Conservation (phyloP, 129 eudicot genomes). For the Rutidosis leptorrhynchoides region DNA sequence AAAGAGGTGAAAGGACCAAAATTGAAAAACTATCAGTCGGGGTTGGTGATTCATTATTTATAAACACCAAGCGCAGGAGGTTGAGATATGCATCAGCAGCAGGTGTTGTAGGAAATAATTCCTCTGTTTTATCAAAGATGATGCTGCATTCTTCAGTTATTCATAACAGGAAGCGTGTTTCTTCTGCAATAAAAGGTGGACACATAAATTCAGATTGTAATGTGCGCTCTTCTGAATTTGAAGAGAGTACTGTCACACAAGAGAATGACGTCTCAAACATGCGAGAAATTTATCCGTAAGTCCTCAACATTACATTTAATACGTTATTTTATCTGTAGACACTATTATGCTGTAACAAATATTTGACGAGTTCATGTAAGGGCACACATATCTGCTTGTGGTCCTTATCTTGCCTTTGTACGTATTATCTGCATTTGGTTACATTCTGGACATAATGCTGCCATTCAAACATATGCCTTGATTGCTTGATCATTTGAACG, state of each 20-base stretch:
- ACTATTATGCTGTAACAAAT: not conserved
- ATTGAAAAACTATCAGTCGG: conserved; percentile 23
- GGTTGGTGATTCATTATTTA: conserved; percentile 17
- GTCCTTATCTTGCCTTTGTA: not conserved
- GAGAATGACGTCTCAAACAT: conserved; percentile 27
- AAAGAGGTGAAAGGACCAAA: conserved; percentile 32
- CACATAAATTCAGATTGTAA: conserved; percentile 44
- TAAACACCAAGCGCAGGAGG: conserved; percentile 22
- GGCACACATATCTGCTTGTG: not conserved
- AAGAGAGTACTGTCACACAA: conserved; percentile 38
- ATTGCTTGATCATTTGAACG: not conserved
- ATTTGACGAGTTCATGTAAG: not conserved
- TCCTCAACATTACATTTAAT: conserved; percentile 5
- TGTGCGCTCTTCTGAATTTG: conserved; percentile 48
- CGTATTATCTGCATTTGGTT: not conserved
- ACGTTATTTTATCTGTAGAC: conserved; percentile 1
- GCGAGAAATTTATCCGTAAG: conserved; percentile 41
- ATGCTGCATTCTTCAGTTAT: conserved; percentile 35
- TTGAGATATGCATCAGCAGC: conserved; percentile 32
- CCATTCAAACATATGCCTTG: not conserved
- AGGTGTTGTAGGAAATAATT: conserved; percentile 31
- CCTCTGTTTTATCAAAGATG: conserved; percentile 36
- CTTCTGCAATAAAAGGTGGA: conserved; percentile 25
- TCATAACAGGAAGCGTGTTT: conserved; percentile 39
- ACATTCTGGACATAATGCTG: not conserved